phyloP scores from a whole-genome alignment of 192 early-diverging fungal genomes.

The Coemansia sp. region DNA sequence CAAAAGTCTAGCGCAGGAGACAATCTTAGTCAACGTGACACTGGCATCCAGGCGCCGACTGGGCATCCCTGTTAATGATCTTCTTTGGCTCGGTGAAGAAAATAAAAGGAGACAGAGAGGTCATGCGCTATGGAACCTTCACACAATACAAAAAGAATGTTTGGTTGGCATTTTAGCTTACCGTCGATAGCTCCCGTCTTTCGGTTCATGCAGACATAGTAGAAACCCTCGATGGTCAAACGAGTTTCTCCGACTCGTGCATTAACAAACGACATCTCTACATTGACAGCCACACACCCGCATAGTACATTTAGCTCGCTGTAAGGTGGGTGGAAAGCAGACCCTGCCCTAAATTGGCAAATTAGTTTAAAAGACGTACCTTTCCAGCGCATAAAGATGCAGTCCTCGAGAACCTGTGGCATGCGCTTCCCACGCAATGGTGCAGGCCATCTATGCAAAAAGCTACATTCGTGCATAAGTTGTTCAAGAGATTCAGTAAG shows the following conservation, averaged over 20 bases:
- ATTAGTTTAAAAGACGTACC: constrained; percentile 20
- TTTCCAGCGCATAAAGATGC: constrained; percentile 75
- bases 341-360: neutral
- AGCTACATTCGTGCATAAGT: constrained; percentile 11
- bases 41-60: neutral
- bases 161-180: constrained; percentile 7
- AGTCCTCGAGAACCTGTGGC: constrained; percentile 58
- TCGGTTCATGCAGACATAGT: constrained; percentile 66
- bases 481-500: neutral
- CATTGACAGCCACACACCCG: neutral
- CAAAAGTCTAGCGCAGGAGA: neutral
- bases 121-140: neutral
- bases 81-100: neutral
- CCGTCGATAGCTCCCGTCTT: constrained; percentile 61
- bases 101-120: neutral
- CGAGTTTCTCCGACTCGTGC: constrained; percentile 54
- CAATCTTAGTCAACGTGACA: neutral
- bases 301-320: neutral
- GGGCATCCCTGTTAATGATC: no score
- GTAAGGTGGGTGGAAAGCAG: neutral
- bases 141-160: neutral
- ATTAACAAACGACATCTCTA: constrained; percentile 61
- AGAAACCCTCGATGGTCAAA: constrained; percentile 67
- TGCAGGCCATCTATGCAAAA: constrained; percentile 34
- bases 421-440: constrained; percentile 43